Evolutionary conservation across 495 filamentous ascomycete species (phyloP).

Genomic region (Penicillium ucsense): DNA sequence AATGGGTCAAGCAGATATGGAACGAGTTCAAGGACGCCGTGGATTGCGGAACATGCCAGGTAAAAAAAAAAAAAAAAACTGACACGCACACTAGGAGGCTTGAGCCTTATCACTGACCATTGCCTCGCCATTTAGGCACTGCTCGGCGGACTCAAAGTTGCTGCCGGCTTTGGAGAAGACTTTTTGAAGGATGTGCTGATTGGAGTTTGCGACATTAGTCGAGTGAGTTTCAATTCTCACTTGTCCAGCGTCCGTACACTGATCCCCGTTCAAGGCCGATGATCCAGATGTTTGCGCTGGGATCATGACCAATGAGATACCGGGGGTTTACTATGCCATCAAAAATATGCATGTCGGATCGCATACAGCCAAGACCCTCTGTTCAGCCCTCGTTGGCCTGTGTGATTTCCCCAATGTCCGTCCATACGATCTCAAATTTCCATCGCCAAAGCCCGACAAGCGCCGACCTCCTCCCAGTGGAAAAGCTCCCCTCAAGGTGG

Average conservation of each 20-base stretch:
- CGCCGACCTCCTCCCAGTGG: constrained; percentile 34
- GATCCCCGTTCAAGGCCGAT: constrained; percentile 15
- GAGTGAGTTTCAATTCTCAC: constrained; percentile 15
- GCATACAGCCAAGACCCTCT: constrained; percentile 39
- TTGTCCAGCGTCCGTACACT: background rate
- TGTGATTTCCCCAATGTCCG: constrained; percentile 38
- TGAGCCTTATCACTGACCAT: background rate
- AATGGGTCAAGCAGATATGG: constrained; percentile 10
- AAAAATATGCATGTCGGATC: constrained; percentile 35
- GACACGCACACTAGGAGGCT: too few relatives aligned
- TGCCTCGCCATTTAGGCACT: constrained; percentile 17
- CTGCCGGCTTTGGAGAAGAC: constrained; percentile 32
- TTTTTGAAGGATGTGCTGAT: constrained; percentile 32
- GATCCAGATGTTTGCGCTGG: constrained; percentile 43
- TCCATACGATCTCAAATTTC: constrained; percentile 32
- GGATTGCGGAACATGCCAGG: constrained; percentile 14
- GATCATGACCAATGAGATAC: constrained; percentile 36
- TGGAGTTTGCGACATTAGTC: constrained; percentile 34
- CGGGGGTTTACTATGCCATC: constrained; percentile 38
- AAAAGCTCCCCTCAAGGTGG: constrained; percentile 36
- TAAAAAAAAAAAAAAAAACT: background rate
- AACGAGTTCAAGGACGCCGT: constrained; percentile 16
- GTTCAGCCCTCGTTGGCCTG: constrained; percentile 38
- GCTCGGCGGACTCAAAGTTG: constrained; percentile 35
- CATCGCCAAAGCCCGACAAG: constrained; percentile 30